Evolutionary conservation across 495 filamentous ascomycete species (phyloP), one percentile per base, ranked within the genome.

Genomic region (Cudoniella acicularis): DNA sequence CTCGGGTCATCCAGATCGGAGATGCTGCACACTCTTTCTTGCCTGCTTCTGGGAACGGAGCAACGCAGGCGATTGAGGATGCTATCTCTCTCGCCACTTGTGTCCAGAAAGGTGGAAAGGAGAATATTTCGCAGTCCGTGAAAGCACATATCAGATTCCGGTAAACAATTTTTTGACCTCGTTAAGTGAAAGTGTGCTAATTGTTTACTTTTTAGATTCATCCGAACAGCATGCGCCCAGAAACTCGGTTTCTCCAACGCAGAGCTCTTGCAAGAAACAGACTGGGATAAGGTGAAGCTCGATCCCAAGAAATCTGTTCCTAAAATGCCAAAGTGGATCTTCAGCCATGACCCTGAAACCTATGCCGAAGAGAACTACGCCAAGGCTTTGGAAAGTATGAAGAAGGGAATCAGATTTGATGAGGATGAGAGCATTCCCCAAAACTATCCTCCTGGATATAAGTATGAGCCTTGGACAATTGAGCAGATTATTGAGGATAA

Each of bases 1-100:
- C 75, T n/a, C 79, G 79, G 10, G 82, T 87, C 2, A 76, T 82
- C 36, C 75, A 85, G 45, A 72, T 89, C 46, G 87, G 86, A 20
- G 87, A 89, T 57, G 77, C 83, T 0, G 86, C 87, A 11, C 87
- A 90, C 70, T 82, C 86, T 16, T 88, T 87, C 68, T 72, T 89
- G 10, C 86, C 87, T 0, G 83, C 85, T 0, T 84, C 80, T 1
- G 80, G 79, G 9, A 84, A 87, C 58, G 87, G 87, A 2, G 87
- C 83, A 6, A 87, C 84, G 4, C 86, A 87, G 63, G 86, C 87
- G 0, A 82, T 90, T 57, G 87, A 90, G 59, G 87, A 89, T 62
- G 87, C 79, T 17, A 76, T 86, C 41, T 82, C 80, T 0, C 66
- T 90, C 1, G 85, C 87, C 2, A 75, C 81, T 1, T 85, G 81